Evolutionary conservation across 352 stramenopile species (phyloP).

Genomic region (Albugo candida): DNA sequence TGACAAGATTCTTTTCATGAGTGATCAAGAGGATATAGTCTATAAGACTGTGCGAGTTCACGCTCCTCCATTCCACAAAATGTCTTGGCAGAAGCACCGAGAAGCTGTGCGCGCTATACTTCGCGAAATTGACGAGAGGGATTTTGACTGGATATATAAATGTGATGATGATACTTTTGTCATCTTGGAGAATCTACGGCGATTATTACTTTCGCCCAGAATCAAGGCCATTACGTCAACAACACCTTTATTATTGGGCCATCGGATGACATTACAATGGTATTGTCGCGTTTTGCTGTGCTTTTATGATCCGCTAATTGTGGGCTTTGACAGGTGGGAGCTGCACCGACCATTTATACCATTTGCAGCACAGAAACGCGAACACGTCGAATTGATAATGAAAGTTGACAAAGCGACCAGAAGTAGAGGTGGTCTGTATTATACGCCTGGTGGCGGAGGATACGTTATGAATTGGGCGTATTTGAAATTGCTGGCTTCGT

Average conservation of each 20-base stretch:
- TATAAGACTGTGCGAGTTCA: slow-evolving; percentile 45
- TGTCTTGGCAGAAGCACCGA: slow-evolving; percentile 70
- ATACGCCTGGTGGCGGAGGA: slow-evolving; percentile 57
- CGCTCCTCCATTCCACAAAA: slow-evolving; percentile 46
- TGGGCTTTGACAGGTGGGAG: slow-evolving; percentile 21
- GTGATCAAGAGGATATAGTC: slow-evolving; percentile 35
- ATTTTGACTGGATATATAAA: slow-evolving; percentile 79
- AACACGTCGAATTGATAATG: slow-evolving; percentile 28
- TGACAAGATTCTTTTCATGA: slow-evolving; percentile 81
- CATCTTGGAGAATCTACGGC: slow-evolving; percentile 72
- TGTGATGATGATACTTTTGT: slow-evolving; percentile 78
- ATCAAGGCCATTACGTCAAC: slow-evolving; percentile 15
- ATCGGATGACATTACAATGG: slow-evolving; percentile 76
- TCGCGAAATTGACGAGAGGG: slow-evolving; percentile 29
- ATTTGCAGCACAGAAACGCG: slow-evolving; percentile 37
- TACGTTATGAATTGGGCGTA: slow-evolving; percentile 77
- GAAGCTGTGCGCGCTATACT: slow-evolving; percentile 55
- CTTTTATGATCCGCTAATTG: not conserved
- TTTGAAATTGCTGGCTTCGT: slow-evolving; percentile 36
- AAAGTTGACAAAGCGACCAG: slow-evolving; percentile 26
- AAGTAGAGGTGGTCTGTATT: slow-evolving; percentile 42
- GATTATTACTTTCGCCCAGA: slow-evolving; percentile 29
- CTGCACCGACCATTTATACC: slow-evolving; percentile 51
- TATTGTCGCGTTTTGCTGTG: not conserved
- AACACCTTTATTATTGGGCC: slow-evolving; percentile 40